Evolutionary conservation across 352 stramenopile genomes (phyloP), one percentile per base, ranked within the genome.

Genomic region (Phytophthora fragariae): DNA sequence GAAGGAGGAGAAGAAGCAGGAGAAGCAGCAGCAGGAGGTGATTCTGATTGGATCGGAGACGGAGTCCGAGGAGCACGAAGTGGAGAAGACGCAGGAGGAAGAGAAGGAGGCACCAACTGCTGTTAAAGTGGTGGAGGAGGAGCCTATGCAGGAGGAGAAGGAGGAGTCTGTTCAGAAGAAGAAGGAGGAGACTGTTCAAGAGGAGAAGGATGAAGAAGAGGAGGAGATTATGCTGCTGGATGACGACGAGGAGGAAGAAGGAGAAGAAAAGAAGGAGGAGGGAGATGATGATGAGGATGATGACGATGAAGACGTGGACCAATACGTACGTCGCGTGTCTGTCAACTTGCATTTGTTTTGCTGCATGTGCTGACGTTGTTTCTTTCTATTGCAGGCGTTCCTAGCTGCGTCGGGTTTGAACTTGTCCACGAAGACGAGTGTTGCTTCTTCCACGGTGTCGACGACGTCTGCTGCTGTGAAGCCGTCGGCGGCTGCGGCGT

Each of bases 361-460:
- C 5, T 29, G 27, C 10, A 8, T 7, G 17, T 57, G 12, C 37
- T 67, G 14, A 70, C 14, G 21, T 41, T 41, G 41, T 55, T 21
- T 68, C 17, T 47, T 56, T 70, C 0, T 49, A 14, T 44, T 68
- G 14, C 56, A 88, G 80, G 80, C 77, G 29, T 59, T 82, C 39
- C 72, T 92, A n/a, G 81, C 83, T 52, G 80, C 83, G 5, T 84
- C 76, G 0, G 79, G 84, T 0, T 55, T 89, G 5, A 85, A 87
- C 33, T 53, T 90, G 33, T 83, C 76, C 0, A 62, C 53, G 3
- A 68, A 67, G 24, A 5, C 55, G 8, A 55, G 21, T 39, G 8
- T 31, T 12, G 1, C 55, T 9, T 39, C 57, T 4, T 49, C 46
- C 1, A 31, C 53, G 2, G 6, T 50, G 0, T 39, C 64, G 15